phyloP scores from a whole-genome alignment of 2,329 filamentous ascomycete genomes.

The Neurospora crassa region DNA sequence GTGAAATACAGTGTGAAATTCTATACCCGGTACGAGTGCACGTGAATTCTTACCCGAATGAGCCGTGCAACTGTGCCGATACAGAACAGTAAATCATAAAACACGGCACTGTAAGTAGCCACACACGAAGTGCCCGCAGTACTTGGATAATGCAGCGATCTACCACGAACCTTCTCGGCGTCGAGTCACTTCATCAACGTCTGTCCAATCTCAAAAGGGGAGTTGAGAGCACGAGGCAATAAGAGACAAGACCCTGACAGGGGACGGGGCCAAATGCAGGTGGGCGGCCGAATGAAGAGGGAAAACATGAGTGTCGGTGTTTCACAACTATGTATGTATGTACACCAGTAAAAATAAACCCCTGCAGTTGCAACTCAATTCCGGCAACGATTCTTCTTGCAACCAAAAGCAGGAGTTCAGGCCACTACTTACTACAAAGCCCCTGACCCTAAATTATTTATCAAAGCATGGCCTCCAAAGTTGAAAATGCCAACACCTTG shows the following conservation, averaged over 20 bases:
- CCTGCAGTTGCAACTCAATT: too few species aligned
- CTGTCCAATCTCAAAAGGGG: not conserved
- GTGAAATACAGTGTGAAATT: not conserved
- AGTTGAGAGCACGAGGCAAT: not conserved
- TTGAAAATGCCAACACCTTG: not conserved
- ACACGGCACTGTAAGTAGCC: not conserved
- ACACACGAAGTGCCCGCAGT: not conserved
- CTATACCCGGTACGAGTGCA: not conserved
- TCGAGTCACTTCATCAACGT: not conserved
- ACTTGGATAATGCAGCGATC: not conserved
- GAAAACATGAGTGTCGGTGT: not conserved
- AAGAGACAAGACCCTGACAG: not conserved
- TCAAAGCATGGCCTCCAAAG: not conserved
- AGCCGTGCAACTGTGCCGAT: not conserved
- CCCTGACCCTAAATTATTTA: not conserved
- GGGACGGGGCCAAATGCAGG: not conserved
- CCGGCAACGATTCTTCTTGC: too few species aligned
- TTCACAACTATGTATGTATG: not conserved
- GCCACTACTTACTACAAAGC: not conserved
- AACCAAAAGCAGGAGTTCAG: too few species aligned
- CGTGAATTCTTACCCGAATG: not conserved
- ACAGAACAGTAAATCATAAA: not conserved
- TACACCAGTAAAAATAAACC: too few species aligned
- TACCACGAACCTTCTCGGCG: not conserved
- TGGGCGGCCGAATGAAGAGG: not conserved